These are phyloP conservation scores for Agaricus subrufescens DNA, from an alignment of 768 basidiomycete species.

Conservation along the genomic window DNA sequence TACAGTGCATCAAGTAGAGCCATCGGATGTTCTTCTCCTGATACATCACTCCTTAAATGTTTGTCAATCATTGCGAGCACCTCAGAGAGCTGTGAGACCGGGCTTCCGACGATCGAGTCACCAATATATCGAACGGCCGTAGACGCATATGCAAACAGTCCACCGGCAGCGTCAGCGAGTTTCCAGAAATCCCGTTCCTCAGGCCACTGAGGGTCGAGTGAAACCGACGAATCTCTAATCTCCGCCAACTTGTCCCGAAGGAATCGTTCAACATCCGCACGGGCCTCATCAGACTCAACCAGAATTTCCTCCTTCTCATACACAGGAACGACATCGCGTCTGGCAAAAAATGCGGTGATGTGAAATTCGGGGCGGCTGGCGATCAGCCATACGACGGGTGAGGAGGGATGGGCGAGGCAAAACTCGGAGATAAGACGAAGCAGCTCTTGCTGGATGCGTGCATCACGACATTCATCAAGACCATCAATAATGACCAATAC, in stretches of 20 bases:
- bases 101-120: background rate
- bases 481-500: slow-evolving; percentile 14
- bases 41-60: too few species aligned
- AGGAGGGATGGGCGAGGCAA: background rate
- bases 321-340: background rate
- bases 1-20: too few species aligned
- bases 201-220: slow-evolving; percentile 15
- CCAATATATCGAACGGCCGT: slow-evolving; percentile 17
- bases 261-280: background rate
- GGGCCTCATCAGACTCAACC: too few species aligned
- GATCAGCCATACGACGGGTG: slow-evolving; percentile 19
- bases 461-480: slow-evolving; percentile 12
- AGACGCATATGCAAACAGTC: slow-evolving; percentile 21
- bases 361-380: slow-evolving; percentile 20
- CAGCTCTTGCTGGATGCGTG: slow-evolving; percentile 4
- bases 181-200: slow-evolving; percentile 2
- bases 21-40: too few species aligned
- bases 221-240: background rate
- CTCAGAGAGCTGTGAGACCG: background rate
- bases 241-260: background rate
- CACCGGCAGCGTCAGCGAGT: slow-evolving; percentile 15
- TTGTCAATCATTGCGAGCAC: too few species aligned
- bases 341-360: slow-evolving; percentile 12
- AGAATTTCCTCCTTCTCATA: background rate
- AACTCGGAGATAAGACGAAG: slow-evolving; percentile 1